phyloP scores from a whole-genome alignment of 2,329 filamentous ascomycete genomes.

The Cytospora schulzeri region DNA sequence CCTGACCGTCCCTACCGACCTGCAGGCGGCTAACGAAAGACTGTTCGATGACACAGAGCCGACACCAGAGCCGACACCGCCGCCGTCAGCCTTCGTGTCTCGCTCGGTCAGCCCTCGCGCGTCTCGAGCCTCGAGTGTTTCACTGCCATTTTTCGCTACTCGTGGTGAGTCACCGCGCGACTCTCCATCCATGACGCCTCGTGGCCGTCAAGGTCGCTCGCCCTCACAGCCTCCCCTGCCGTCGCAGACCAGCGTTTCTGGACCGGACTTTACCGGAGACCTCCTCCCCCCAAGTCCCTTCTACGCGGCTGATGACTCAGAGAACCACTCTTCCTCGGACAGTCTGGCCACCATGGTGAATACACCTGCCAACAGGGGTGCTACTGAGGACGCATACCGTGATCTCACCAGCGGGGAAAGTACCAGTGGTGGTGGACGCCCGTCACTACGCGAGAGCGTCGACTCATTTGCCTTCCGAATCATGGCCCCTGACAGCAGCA shows the following conservation, averaged over 20 bases:
- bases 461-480: conserved; percentile 36
- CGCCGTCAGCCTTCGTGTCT: conserved; percentile 10
- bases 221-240: conserved; percentile 3
- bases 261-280: not conserved
- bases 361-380: not conserved
- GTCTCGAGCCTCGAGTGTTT: conserved; percentile 31
- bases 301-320: conserved; percentile 1
- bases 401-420: conserved; percentile 7
- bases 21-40: conserved; percentile 21
- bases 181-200: not conserved
- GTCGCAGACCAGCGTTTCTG: conserved; percentile 15
- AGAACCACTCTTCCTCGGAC: conserved; percentile 20
- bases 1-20: conserved; percentile 30
- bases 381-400: not conserved
- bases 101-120: conserved; percentile 24
- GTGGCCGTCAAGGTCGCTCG: conserved; percentile 1
- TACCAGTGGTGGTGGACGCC: not conserved
- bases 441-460: conserved; percentile 29
- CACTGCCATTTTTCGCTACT: conserved; percentile 29
- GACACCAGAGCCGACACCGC: conserved; percentile 10
- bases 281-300: conserved; percentile 20
- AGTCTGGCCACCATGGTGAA: conserved; percentile 21
- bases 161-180: conserved; percentile 6
- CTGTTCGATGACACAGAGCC: conserved; percentile 27
- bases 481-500: conserved; percentile 30